Percentiles rank a stretch among this genome's conserved stretches.
Conservation (phyloP, 106 monocot species). For the Dendrobium officinale region DNA sequence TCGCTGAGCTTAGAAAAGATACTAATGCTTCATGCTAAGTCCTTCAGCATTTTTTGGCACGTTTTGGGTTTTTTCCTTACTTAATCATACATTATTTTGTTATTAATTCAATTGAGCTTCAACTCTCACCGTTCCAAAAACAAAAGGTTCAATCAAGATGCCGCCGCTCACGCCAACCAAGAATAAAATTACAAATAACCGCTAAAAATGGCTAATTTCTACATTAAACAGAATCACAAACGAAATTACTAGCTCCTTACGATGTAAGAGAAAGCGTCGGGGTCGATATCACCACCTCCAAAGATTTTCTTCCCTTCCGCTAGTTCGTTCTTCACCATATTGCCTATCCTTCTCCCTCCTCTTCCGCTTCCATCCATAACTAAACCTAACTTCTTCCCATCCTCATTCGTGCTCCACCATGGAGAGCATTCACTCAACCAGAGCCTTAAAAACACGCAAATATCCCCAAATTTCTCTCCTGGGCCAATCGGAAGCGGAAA, state of each 20-base stretch:
- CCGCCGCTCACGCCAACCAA: no score
- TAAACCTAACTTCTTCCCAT: constrained; percentile 28
- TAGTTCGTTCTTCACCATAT: constrained; percentile 64
- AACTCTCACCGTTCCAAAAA: no score
- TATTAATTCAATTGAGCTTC: no score
- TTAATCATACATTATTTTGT: no score
- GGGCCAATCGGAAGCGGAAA: no score
- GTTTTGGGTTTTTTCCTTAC: no score
- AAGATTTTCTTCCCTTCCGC: constrained; percentile 64
- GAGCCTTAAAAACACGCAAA: background rate
- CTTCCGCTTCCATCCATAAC: constrained; percentile 11
- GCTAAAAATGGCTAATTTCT: background rate
- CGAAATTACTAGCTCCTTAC: constrained; percentile 28
- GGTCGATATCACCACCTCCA: constrained; percentile 38
- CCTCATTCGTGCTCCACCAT: constrained; percentile 33
- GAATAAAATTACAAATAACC: no score
- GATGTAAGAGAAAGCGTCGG: constrained; percentile 64
- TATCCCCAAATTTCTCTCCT: background rate
- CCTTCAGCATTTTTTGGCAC: no score
- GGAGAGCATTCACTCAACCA: constrained; percentile 34
- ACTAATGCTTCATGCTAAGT: no score
- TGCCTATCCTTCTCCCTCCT: background rate
- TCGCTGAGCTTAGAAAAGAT: no score
- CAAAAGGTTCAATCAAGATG: no score
- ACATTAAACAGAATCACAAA: background rate